phyloP scores from a whole-genome alignment of 441 rosid genomes.

The Brassica hybrid region DNA sequence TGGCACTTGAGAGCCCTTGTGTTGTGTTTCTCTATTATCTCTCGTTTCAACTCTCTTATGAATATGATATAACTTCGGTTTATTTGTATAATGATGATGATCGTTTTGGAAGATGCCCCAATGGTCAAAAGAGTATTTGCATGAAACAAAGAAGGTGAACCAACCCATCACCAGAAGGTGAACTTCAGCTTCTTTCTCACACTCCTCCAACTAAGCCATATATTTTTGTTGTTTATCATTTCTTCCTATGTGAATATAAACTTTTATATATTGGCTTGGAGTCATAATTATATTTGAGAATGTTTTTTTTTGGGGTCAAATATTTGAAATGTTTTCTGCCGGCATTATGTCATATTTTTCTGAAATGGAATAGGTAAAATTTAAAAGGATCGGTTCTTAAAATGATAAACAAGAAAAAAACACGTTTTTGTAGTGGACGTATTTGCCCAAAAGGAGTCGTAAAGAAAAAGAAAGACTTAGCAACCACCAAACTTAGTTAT shows the following conservation, averaged over 20 bases:
- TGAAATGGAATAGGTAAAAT: neutral
- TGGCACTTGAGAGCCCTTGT: constrained; percentile 24
- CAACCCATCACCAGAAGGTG: neutral
- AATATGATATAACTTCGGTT: neutral
- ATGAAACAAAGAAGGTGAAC: neutral
- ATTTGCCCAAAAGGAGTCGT: constrained; percentile 3
- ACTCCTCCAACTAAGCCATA: neutral
- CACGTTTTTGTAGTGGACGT: constrained; percentile 6
- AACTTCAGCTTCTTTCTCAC: neutral
- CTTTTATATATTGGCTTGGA: neutral
- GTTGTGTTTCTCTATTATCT: constrained; percentile 8
- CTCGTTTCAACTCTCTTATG: constrained; percentile 6
- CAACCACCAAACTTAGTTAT: constrained; percentile 3
- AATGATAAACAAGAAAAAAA: neutral
- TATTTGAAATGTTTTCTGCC: neutral
- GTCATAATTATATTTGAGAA: neutral
- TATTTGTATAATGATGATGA: constrained; percentile 14
- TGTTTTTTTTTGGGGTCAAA: neutral
- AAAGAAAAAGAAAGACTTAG: constrained; percentile 19
- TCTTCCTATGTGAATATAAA: neutral
- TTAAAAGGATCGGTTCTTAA: neutral
- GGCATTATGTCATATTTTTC: neutral
- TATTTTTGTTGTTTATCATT: constrained; percentile 2
- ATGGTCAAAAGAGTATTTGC: neutral
- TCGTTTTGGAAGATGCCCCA: constrained; percentile 4